A percentile compares a stretch with the other conserved stretches of the same genome.
Evolutionary conservation across 371 early-diverging fungal genomes (phyloP).

Genomic region (Mortierella sp.): DNA sequence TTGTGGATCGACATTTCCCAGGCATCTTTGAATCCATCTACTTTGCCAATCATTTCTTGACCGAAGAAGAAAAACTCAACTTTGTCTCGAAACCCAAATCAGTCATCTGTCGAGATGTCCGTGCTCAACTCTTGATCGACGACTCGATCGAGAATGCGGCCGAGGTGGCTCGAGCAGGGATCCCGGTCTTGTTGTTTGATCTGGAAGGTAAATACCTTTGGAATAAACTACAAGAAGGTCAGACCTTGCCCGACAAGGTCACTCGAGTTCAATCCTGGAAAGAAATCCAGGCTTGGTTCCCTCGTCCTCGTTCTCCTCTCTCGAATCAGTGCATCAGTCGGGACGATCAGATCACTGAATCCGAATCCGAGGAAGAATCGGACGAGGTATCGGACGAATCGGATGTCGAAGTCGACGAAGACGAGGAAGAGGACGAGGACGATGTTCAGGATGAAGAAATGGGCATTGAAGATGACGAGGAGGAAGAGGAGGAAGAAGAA

Average conservation of each 20-base stretch:
- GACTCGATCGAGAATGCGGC: constrained; percentile 59
- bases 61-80: constrained; percentile 56
- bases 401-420: constrained; percentile 29
- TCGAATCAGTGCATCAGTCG: constrained; percentile 43
- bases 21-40: constrained; percentile 65
- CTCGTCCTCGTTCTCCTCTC: constrained; percentile 61
- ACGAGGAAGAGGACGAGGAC: constrained; percentile 24
- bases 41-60: constrained; percentile 59
- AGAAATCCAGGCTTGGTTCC: constrained; percentile 59
- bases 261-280: constrained; percentile 61
- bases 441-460: constrained; percentile 39
- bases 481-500: constrained; percentile 6
- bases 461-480: constrained; percentile 9
- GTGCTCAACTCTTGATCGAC: constrained; percentile 62
- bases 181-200: constrained; percentile 60
- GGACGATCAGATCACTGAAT: constrained; percentile 51
- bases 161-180: constrained; percentile 56
- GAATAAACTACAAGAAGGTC: constrained; percentile 55
- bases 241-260: constrained; percentile 53
- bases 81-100: constrained; percentile 62
- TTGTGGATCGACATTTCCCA: constrained; percentile 61
- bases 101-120: constrained; percentile 62
- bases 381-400: constrained; percentile 24
- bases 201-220: constrained; percentile 56
- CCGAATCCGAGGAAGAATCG: constrained; percentile 23